Conservation (phyloP, 345 rosid species). For the Populus alba region DNA sequence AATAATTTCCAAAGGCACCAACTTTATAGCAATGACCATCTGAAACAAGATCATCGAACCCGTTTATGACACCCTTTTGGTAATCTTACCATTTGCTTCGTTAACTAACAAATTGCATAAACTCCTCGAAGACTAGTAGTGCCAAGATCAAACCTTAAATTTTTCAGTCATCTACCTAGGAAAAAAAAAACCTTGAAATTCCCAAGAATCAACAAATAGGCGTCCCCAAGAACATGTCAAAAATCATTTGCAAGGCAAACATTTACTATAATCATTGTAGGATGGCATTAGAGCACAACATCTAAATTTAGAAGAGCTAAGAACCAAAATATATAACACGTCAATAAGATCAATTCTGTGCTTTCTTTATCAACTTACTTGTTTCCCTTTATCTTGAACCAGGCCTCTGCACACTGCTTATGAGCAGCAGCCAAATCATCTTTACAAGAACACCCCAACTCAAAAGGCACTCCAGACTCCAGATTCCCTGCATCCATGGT, state of each 20-base stretch:
- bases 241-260: not conserved
- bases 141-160: not conserved
- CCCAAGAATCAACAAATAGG: constrained; percentile 3
- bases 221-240: not conserved
- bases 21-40: not conserved
- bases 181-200: not conserved
- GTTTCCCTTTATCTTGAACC: constrained; percentile 37
- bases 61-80: not conserved
- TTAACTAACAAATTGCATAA: not conserved
- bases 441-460: constrained; percentile 33
- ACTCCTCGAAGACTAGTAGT: not conserved
- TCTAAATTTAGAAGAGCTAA: not conserved
- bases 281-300: not conserved
- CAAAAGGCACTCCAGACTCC: constrained; percentile 27
- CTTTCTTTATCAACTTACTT: constrained; percentile 20
- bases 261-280: not conserved
- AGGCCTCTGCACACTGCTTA: constrained; percentile 34
- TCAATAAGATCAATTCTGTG: not conserved
- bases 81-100: not conserved
- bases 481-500: constrained; percentile 22
- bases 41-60: not conserved
- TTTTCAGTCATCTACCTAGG: not conserved
- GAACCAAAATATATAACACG: not conserved
- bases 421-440: constrained; percentile 38
- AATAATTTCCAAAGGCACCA: not conserved